Base-by-base conservation (phyloP, 73 alveolate species). In the Symbiodinium pilosum region DNA sequence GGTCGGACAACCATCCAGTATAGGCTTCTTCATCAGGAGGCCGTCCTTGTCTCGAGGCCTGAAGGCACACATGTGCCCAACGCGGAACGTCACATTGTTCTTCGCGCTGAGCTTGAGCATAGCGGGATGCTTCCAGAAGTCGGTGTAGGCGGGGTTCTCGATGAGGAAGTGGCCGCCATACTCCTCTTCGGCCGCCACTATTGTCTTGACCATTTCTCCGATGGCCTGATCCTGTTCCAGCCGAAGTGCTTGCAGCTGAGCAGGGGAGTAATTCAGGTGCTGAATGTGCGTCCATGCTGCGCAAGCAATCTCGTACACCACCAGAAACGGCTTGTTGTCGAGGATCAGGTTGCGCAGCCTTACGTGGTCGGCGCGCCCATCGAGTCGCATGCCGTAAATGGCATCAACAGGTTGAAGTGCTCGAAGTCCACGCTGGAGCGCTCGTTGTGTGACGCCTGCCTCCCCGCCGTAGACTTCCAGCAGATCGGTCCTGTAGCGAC, bases 141-240 rank as follows among this genome's bases (percentile, higher is more conserved):
- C 38, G 7, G 84, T 54, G 8, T 47, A 56, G 30, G 59, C 43
- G 2, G 94, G 94, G 32, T 86, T 86, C 84, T 86, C 84, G 6
- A 86, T 5, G 30, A 86, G 64, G 32, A 86, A 86, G 41, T 52
- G 94, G 41, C 94, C 56, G 30, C 84, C 94, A 26, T 44, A 47
- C 28, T 11, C 64, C 16, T n/a, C 1, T 34, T n/a, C 14, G 40
- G 40, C 24, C 2, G 9, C 84, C 59, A 39, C 56, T 6, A 86
- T 51, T 40, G 84, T 86, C 84, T 43, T 51, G 26, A 73, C 84
- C 83, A 86, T 51, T 40, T 54, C 84, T 0, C 28, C 24, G 26
- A 86, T 34, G 20, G 84, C 9, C 38, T 32, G 2, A 43, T 1
- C 4, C 12, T 51, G 84, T 0, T 2, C 94, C 14, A 14, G 42